Evolutionary conservation across 2,329 filamentous ascomycete species (phyloP), one percentile per base, ranked within the genome.

Genomic region (Colletotrichum tropicale): DNA sequence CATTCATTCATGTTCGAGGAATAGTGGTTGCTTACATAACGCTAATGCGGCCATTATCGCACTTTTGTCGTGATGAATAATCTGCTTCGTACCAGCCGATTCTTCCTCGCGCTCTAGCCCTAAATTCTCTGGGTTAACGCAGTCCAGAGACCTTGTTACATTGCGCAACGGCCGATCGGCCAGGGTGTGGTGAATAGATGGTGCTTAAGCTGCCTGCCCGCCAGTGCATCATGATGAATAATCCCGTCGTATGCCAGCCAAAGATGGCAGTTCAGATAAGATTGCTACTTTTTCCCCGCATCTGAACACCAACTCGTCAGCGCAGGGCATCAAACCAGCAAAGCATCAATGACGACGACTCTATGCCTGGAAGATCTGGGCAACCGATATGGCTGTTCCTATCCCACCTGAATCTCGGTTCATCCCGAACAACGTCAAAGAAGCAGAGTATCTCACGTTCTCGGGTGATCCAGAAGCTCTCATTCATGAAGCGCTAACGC

Each of bases 101-200:
- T 36, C 3, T 16, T 16, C 15, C 34, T 15, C 34, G 34, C 6
- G 15, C 34, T 16, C 34, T 3, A 4, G 1, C n/a, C 13, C 34
- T 7, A 15, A 36, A 3, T 36, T 36, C 34, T 8, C 5, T n/a
- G n/a, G n/a, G 6, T 48, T 0, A 21, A 21, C n/a, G 43, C 0
- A 21, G 18, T 43, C 0, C 1, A 56, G 43, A 48, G n/a, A 48
- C 1, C n/a, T 48, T 0, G 10, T 21, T 7, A 12, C 43, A 7
- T 0, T 13, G 43, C 0, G 43, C 0, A 48, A 13, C 1, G 6
- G 7, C 0, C 0, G 43, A 8, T 13, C 43, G 0, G n/a, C n/a
- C n/a, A 8, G 18, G n/a, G 10, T 10, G 43, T 12, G 18, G 10
- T 2, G 43, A 2, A 48, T 1, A 43, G 3, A 12, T 9, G 1